Conservation (phyloP, 2,329 filamentous ascomycete species). For the Bipolaris cookei region DNA sequence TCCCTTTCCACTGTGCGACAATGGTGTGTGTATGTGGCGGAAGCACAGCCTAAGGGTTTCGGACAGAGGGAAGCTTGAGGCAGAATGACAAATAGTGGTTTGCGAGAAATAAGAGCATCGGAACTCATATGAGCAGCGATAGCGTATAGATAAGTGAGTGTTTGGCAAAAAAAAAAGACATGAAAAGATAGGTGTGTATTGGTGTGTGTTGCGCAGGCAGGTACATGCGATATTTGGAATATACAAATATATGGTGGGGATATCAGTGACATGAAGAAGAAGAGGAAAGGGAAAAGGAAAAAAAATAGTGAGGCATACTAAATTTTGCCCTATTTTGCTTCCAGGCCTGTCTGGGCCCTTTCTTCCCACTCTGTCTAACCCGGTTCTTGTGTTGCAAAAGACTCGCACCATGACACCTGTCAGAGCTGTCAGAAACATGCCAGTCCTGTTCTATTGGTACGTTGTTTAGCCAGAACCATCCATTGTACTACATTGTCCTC, state of each 20-base stretch:
- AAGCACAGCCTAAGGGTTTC: too few relatives aligned
- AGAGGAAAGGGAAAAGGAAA: neutral
- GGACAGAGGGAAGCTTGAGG: too few relatives aligned
- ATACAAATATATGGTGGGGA: neutral
- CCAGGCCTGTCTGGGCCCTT: neutral
- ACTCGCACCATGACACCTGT: slow-evolving; percentile 35
- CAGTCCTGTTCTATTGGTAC: neutral
- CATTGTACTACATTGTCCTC: slow-evolving; percentile 13
- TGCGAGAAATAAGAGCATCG: too few relatives aligned
- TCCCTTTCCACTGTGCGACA: too few relatives aligned
- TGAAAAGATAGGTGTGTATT: neutral
- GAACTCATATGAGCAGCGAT: too few relatives aligned
- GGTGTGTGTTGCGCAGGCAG: neutral
- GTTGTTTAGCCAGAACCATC: too few relatives aligned
- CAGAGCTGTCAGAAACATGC: slow-evolving; percentile 31
- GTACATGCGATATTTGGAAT: neutral
- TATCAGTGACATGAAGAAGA: neutral
- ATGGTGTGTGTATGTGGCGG: too few relatives aligned
- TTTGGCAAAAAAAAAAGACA: neutral
- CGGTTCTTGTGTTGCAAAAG: slow-evolving; percentile 2
- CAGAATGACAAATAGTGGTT: too few relatives aligned
- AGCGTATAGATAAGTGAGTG: neutral
- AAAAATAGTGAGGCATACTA: neutral
- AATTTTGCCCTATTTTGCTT: neutral
- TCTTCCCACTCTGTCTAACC: neutral